Evolutionary conservation across 257 asterid genomes (phyloP), one percentile per base, ranked within the genome.

Genomic region (Nicotiana obtusifolia): DNA sequence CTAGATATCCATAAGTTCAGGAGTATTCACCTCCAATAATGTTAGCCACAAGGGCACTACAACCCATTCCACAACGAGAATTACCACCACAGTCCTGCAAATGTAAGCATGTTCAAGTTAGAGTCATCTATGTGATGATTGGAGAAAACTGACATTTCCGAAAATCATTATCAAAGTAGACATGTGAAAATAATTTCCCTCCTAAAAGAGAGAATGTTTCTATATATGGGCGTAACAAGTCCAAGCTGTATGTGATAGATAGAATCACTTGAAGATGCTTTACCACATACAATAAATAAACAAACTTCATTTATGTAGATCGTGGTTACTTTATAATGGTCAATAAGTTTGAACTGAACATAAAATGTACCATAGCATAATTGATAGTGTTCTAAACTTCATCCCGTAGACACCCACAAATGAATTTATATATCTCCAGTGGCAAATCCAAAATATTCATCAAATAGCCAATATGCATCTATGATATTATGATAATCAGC

Each of bases 41-140:
- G 86, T 91, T 88, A 44, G 97, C 83, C 2, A 90, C 93, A 64
- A 95, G 91, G 81, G 96, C 98, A 86, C 97, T 91, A 89, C 99
- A 95, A 82, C 97, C 98, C 93, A 91, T 90, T 83, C 99, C 98
- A 87, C 98, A 92, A 11, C 82, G 97, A 84, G 93, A 89, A 80
- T 89, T 84, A 87, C 97, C 98, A 85, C 99, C 97, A 53, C 97
- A 92, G 82, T 90, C 98, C 99, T 94, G 83, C 84, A 86, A 78
- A 78, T 16, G 73, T 68, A 89, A 65, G 77, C 28, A 68, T 66
- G 77, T 26, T 65, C 19, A 82, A 52, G 37, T 77, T 83, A 81
- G 88, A 60, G 75, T 35, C 28, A 28, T 4, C 53, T 31, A 77
- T 15, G 15, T 22, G 7, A 22, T 73, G 24, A 73, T 2, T 73